These are phyloP conservation scores for Tetradesmus lagerheimii DNA, from an alignment of 139 green algal genomes.

Conservation along the genomic window DNA sequence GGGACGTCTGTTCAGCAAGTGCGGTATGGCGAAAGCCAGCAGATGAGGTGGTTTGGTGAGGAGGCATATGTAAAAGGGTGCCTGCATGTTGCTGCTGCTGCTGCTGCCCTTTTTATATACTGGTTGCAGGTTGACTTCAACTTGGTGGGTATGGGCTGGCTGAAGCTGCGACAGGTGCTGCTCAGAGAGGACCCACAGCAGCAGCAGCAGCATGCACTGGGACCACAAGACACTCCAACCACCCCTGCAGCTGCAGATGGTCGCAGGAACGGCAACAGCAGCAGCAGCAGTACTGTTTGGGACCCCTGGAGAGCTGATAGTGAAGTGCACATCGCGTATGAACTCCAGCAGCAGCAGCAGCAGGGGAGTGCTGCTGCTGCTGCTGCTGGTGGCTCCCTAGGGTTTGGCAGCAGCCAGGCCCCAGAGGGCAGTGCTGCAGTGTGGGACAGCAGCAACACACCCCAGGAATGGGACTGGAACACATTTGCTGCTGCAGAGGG, in stretches of 20 bases:
- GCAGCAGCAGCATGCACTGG: conserved; percentile 24
- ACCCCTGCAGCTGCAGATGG: background rate
- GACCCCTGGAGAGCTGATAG: conserved; percentile 35
- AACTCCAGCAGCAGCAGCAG: conserved; percentile 23
- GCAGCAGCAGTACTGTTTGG: background rate
- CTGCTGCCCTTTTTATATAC: background rate
- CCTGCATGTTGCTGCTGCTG: background rate
- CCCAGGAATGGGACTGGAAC: conserved; percentile 43
- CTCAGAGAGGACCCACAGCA: conserved; percentile 71
- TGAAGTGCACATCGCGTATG: conserved; percentile 21
- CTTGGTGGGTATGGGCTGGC: conserved; percentile 88
- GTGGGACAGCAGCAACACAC: conserved; percentile 46
- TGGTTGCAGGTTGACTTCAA: conserved; percentile 90
- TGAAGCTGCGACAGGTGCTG: conserved; percentile 69
- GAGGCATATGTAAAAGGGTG: background rate
- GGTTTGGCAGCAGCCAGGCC: conserved; percentile 24
- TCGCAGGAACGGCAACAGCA: conserved; percentile 6
- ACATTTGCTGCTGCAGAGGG: conserved; percentile 28
- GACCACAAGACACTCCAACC: background rate
- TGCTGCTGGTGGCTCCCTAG: background rate
- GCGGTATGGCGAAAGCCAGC: no score
- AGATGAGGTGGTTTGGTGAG: background rate
- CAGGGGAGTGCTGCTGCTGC: conserved; percentile 43
- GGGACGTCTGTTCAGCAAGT: no score
- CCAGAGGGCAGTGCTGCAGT: background rate